Conservation (phyloP, 2,329 filamentous ascomycete genomes). For the Monosporascus sp. region DNA sequence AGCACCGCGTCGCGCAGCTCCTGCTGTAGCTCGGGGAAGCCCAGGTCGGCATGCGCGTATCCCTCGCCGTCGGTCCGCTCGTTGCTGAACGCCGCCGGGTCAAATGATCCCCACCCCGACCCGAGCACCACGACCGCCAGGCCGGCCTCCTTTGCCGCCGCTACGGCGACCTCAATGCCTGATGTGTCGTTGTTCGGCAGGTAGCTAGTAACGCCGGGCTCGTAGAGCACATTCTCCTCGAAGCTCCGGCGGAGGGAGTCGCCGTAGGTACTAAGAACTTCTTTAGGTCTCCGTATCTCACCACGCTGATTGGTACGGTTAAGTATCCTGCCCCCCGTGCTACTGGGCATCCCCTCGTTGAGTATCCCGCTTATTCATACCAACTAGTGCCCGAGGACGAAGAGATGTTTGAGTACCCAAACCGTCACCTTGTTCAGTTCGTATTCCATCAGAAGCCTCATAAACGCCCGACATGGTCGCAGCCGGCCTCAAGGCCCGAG, state of each 20-base stretch:
- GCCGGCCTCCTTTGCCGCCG: slow-evolving; percentile 22
- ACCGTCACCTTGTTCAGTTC: too few relatives aligned
- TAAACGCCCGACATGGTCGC: too few relatives aligned
- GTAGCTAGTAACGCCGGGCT: slow-evolving; percentile 9
- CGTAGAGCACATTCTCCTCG: slow-evolving; percentile 15
- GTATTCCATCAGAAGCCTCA: too few relatives aligned
- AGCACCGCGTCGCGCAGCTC: slow-evolving; percentile 29
- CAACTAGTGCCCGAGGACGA: too few relatives aligned
- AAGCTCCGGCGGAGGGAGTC: slow-evolving; percentile 15
- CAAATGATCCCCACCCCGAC: slow-evolving; percentile 12
- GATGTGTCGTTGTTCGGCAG: slow-evolving; percentile 9
- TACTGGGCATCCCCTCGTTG: too few relatives aligned
- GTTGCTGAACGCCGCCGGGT: slow-evolving; percentile 16
- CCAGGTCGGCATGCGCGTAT: slow-evolving; percentile 26
- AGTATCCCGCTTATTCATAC: too few relatives aligned
- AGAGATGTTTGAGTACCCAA: too few relatives aligned
- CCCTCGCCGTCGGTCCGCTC: slow-evolving; percentile 31
- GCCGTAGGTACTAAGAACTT: too few relatives aligned
- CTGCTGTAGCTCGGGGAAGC: slow-evolving; percentile 28
- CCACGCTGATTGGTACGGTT: too few relatives aligned
- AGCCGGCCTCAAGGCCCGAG: too few relatives aligned
- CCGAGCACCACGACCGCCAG: slow-evolving; percentile 26
- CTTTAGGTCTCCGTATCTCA: too few relatives aligned
- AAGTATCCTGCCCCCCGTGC: too few relatives aligned
- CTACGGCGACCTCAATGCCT: slow-evolving; percentile 12